Conservation (phyloP, 176 grass and related monocot species). For the Stipa capillata region DNA sequence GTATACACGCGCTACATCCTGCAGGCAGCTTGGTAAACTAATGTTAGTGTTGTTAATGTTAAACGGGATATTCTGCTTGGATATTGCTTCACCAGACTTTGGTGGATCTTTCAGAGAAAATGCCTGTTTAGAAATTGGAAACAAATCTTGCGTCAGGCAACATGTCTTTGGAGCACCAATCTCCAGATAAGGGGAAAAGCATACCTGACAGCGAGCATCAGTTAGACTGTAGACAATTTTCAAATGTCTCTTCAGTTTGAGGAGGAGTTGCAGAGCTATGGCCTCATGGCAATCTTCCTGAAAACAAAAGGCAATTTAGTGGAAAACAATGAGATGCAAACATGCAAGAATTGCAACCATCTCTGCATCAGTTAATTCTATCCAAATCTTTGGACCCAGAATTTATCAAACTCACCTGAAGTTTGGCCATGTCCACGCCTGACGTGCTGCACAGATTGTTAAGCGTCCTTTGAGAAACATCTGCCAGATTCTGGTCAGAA, state of each 20-base stretch:
- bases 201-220: slow-evolving; percentile 86
- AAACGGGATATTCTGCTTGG: slow-evolving; percentile 84
- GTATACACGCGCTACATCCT: slow-evolving; percentile 67
- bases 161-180: slow-evolving; percentile 6
- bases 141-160: slow-evolving; percentile 17
- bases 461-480: slow-evolving; percentile 28
- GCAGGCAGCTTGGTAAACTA: slow-evolving; percentile 47
- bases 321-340: slow-evolving; percentile 3
- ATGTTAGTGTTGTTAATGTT: slow-evolving; percentile 46
- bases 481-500: slow-evolving; percentile 24
- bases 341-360: background rate
- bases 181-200: background rate
- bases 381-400: too few relatives aligned
- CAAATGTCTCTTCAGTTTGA: slow-evolving; percentile 94
- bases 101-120: slow-evolving; percentile 90
- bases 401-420: slow-evolving; percentile 51
- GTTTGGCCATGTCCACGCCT: slow-evolving; percentile 46
- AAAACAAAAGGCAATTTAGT: slow-evolving; percentile 30
- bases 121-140: slow-evolving; percentile 50
- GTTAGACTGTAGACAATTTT: slow-evolving; percentile 85
- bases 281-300: slow-evolving; percentile 82
- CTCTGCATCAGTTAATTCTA: too few relatives aligned
- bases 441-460: slow-evolving; percentile 47
- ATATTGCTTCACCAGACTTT: slow-evolving; percentile 66
- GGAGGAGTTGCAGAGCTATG: slow-evolving; percentile 83